These are phyloP conservation scores for Moesziomyces parantarcticus DNA, from an alignment of 1,284 basidiomycete species.

Conservation along the genomic window DNA sequence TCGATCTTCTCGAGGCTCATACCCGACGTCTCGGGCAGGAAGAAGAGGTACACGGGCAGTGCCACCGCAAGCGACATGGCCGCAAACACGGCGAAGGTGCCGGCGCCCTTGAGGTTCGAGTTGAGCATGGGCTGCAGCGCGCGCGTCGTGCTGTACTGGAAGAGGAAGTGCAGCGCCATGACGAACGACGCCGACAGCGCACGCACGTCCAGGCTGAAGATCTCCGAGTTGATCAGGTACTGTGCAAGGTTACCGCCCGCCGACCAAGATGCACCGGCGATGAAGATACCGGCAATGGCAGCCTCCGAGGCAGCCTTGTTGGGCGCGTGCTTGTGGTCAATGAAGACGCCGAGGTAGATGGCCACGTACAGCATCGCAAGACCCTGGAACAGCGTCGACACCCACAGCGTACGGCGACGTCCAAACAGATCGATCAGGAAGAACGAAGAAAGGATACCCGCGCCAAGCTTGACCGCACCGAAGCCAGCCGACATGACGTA, in stretches of 20 bases:
- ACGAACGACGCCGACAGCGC: conserved; percentile 43
- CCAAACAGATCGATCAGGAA: conserved; percentile 50
- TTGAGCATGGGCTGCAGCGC: conserved; percentile 48
- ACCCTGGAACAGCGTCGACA: conserved; percentile 36
- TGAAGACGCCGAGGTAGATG: conserved; percentile 44
- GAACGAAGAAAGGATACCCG: conserved; percentile 46
- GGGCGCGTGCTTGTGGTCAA: conserved; percentile 30
- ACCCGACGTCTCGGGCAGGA: conserved; percentile 48
- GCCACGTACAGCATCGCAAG: conserved; percentile 45
- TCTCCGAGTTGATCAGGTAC: conserved; percentile 50
- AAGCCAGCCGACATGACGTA: conserved; percentile 50
- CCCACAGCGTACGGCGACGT: conserved; percentile 44
- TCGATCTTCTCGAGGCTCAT: conserved; percentile 49
- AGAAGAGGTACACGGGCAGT: conserved; percentile 42
- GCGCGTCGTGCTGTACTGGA: conserved; percentile 45
- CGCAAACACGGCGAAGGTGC: conserved; percentile 43
- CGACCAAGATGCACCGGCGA: conserved; percentile 43
- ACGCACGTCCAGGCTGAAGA: conserved; percentile 45
- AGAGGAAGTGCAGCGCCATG: conserved; percentile 45
- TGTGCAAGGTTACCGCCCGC: conserved; percentile 49
- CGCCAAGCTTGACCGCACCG: conserved; percentile 43
- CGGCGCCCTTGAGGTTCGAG: conserved; percentile 40
- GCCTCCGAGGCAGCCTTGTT: conserved; percentile 39
- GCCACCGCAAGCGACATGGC: conserved; percentile 31
- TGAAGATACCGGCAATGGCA: conserved; percentile 39